Evolutionary conservation across 805 yeast species (phyloP).

Genomic region (Helenozyma baotianmanensis): DNA sequence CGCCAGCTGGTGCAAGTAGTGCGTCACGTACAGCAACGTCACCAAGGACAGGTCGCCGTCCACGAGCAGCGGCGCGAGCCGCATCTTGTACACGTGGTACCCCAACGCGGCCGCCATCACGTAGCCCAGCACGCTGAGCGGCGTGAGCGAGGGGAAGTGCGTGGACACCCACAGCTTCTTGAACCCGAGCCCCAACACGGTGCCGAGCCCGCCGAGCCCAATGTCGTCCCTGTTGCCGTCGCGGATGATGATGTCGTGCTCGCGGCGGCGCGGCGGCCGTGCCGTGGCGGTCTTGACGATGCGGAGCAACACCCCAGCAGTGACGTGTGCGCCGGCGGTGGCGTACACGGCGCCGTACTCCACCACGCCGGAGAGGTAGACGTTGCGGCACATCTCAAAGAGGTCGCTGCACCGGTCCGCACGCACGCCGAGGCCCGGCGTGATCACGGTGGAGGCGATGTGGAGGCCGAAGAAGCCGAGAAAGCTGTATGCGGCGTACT

Average conservation of each 20-base stretch:
- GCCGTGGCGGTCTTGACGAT: slow-evolving; percentile 10
- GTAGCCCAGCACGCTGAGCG: slow-evolving; percentile 59
- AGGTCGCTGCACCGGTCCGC: slow-evolving; percentile 45
- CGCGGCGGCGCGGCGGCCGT: slow-evolving; percentile 8
- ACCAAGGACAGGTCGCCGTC: slow-evolving; percentile 65
- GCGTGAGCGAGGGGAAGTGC: slow-evolving; percentile 45
- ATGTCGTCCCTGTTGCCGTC: slow-evolving; percentile 36
- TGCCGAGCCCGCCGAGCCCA: slow-evolving; percentile 60
- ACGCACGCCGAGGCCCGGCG: slow-evolving; percentile 46
- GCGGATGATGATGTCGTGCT: slow-evolving; percentile 21
- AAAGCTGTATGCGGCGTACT: slow-evolving; percentile 58
- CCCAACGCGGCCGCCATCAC: slow-evolving; percentile 40
- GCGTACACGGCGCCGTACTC: slow-evolving; percentile 49
- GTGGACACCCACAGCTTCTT: slow-evolving; percentile 42
- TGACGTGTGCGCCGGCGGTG: slow-evolving; percentile 44
- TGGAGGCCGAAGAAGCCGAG: slow-evolving; percentile 56
- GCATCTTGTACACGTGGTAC: slow-evolving; percentile 45
- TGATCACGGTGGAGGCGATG: slow-evolving; percentile 46
- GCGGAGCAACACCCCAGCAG: slow-evolving; percentile 49
- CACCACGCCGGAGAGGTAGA: slow-evolving; percentile 51
- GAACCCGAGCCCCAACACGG: slow-evolving; percentile 53
- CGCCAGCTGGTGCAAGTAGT: slow-evolving; percentile 11
- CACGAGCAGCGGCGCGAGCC: slow-evolving; percentile 46
- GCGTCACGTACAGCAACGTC: slow-evolving; percentile 47
- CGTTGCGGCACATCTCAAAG: slow-evolving; percentile 54